A percentile compares a stretch with the other conserved stretches of the same genome.
Evolutionary conservation across 2,329 filamentous ascomycete species (phyloP).

Genomic region (Paracoccidioides lutzii): DNA sequence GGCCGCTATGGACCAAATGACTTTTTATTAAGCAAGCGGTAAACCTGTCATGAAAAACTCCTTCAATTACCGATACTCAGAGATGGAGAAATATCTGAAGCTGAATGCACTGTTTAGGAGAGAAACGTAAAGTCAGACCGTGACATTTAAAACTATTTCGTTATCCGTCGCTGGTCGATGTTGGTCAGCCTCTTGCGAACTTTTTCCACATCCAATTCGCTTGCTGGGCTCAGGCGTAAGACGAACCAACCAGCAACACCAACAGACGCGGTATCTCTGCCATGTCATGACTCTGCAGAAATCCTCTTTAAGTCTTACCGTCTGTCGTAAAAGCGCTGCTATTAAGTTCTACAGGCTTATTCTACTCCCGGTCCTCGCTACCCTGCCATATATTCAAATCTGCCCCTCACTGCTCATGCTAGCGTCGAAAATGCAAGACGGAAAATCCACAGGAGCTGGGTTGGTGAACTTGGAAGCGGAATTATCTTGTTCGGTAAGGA

Average conservation of each 20-base stretch:
- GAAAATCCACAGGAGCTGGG: conserved; percentile 16
- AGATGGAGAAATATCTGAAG: background rate
- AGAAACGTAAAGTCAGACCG: background rate
- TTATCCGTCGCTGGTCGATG: background rate
- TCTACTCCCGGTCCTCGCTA: background rate
- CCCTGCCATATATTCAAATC: background rate
- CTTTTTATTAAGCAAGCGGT: background rate
- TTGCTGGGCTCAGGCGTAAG: background rate
- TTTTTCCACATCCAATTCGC: background rate
- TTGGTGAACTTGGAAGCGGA: conserved; percentile 73
- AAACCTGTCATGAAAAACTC: background rate
- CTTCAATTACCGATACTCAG: background rate
- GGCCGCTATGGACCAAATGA: background rate
- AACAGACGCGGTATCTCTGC: background rate
- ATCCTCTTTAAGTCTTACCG: background rate
- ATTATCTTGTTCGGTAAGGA: conserved; percentile 80
- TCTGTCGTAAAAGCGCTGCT: too few relatives aligned
- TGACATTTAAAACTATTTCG: background rate
- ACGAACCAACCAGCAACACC: background rate
- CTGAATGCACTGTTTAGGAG: background rate
- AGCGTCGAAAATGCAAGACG: background rate
- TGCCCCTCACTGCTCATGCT: conserved; percentile 3
- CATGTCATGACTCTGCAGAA: background rate
- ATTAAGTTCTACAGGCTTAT: background rate
- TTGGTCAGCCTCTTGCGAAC: background rate